Conservation (phyloP, 1,284 basidiomycete genomes). For the Pascua sp. region DNA sequence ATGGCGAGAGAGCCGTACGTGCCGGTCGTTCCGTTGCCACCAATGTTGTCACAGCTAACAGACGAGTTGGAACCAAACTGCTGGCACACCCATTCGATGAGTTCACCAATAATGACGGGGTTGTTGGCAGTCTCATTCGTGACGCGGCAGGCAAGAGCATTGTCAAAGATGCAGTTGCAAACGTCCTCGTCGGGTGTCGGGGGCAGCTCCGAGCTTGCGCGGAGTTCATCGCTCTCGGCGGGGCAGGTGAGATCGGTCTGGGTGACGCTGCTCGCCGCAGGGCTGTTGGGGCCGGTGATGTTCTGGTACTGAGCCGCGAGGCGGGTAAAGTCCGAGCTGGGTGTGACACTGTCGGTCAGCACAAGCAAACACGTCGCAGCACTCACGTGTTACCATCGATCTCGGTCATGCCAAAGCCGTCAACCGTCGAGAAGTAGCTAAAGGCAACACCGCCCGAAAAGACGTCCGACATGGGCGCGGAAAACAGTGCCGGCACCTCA, state of each 20-base stretch:
- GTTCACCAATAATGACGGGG: slow-evolving; percentile 63
- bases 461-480: slow-evolving; percentile 65
- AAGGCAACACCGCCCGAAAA: slow-evolving; percentile 90
- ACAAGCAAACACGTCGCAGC: neutral
- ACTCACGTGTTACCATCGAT: slow-evolving; percentile 52
- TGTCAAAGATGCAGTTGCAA: slow-evolving; percentile 70
- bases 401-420: slow-evolving; percentile 79
- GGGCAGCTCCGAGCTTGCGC: slow-evolving; percentile 68
- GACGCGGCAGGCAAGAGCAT: slow-evolving; percentile 66
- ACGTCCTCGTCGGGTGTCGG: slow-evolving; percentile 74
- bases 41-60: slow-evolving; percentile 60
- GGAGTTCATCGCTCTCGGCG: slow-evolving; percentile 57
- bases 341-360: slow-evolving; percentile 29
- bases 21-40: slow-evolving; percentile 68
- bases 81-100: slow-evolving; percentile 65
- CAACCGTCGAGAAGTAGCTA: slow-evolving; percentile 65
- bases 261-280: slow-evolving; percentile 58
- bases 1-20: slow-evolving; percentile 69
- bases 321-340: slow-evolving; percentile 58
- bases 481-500: slow-evolving; percentile 71
- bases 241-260: slow-evolving; percentile 65
- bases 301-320: slow-evolving; percentile 64
- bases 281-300: slow-evolving; percentile 61
- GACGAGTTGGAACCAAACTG: slow-evolving; percentile 62
- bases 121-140: slow-evolving; percentile 62